phyloP scores from a whole-genome alignment of 371 early-diverging fungal genomes.

The Dinochytrium kinnereticum region DNA sequence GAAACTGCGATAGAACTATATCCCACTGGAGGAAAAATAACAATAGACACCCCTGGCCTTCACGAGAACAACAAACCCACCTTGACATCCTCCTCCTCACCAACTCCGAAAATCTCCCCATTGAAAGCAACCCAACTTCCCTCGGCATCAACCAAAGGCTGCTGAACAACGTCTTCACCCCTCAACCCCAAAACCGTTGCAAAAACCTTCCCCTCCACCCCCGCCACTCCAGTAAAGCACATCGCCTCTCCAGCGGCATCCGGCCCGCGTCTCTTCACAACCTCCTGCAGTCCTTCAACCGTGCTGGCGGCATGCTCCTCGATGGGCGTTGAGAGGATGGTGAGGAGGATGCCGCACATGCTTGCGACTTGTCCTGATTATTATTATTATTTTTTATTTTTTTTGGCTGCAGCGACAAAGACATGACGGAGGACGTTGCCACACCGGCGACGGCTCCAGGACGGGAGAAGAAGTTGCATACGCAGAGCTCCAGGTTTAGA shows the following conservation, averaged over 20 bases:
- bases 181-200: constrained; percentile 83
- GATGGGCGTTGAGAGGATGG: background rate
- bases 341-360: constrained; percentile 12
- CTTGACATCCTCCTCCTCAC: background rate
- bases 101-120: constrained; percentile 51
- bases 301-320: background rate
- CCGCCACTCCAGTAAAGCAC: background rate
- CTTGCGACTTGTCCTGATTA: background rate
- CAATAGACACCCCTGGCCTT: too few relatives aligned
- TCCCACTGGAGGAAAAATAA: too few relatives aligned
- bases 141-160: constrained; percentile 29
- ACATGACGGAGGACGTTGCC: background rate
- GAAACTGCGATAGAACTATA: too few relatives aligned
- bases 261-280: background rate
- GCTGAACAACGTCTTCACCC: constrained; percentile 47
- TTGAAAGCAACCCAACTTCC: constrained; percentile 69
- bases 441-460: background rate
- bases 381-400: background rate
- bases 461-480: background rate
- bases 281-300: background rate
- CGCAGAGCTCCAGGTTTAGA: background rate
- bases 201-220: constrained; percentile 40
- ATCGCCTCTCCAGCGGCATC: background rate
- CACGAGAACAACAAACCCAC: constrained; percentile 18
- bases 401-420: too few relatives aligned